These are phyloP conservation scores for Blastobotrys parvus DNA, from an alignment of 805 yeast genomes.

Conservation along the genomic window DNA sequence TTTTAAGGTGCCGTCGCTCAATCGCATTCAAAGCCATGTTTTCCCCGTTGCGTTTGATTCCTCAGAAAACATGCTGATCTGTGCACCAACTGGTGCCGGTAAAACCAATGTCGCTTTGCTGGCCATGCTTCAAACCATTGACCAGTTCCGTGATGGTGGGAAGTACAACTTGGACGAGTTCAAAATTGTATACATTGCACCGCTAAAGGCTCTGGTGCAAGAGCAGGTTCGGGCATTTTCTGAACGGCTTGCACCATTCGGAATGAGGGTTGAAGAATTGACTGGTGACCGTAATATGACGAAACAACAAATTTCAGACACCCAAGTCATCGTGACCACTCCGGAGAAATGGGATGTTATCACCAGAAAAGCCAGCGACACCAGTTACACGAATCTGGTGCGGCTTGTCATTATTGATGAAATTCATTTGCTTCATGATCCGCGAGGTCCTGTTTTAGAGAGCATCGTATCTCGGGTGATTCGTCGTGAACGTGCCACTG, in stretches of 20 bases:
- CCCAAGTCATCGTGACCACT: conserved; percentile 83
- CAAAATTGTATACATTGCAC: conserved; percentile 85
- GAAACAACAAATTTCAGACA: conserved; percentile 62
- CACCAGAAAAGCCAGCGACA: conserved; percentile 70
- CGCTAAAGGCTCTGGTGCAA: conserved; percentile 88
- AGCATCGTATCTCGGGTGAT: conserved; percentile 73
- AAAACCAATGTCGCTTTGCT: conserved; percentile 95
- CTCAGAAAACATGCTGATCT: conserved; percentile 67
- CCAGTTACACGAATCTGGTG: conserved; percentile 55
- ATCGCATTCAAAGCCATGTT: conserved; percentile 76
- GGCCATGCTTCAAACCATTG: conserved; percentile 55
- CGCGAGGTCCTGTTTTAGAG: conserved; percentile 91
- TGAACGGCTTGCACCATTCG: conserved; percentile 55
- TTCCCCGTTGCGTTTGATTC: conserved; percentile 67
- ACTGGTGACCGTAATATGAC: conserved; percentile 85
- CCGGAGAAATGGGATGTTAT: conserved; percentile 98
- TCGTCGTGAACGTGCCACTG: conserved; percentile 37
- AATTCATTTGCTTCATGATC: conserved; percentile 86
- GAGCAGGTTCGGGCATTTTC: conserved; percentile 87
- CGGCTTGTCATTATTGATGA: conserved; percentile 79
- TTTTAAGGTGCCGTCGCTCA: conserved; percentile 65
- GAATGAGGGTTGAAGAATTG: conserved; percentile 70
- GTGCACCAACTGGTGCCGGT: conserved; percentile 99
- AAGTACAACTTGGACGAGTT: conserved; percentile 46
- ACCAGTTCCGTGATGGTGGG: conserved; percentile 45